phyloP scores from a whole-genome alignment of 306 rosid genomes.

The Glycyrrhiza uralensis region DNA sequence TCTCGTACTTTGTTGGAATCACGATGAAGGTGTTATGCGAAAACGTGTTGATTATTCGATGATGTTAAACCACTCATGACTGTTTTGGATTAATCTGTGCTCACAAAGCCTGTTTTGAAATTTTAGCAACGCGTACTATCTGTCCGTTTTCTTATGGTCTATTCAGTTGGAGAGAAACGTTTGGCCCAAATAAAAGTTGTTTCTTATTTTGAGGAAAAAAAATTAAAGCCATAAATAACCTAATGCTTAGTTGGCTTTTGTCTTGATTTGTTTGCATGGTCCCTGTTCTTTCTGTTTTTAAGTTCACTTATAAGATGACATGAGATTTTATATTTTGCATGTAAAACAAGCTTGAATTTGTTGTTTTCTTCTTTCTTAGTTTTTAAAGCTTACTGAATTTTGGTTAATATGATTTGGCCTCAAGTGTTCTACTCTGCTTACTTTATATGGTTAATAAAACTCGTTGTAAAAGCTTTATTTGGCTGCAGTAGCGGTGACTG shows the following conservation, averaged over 20 bases:
- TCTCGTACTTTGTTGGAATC: conserved; percentile 1
- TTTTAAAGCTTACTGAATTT: not conserved
- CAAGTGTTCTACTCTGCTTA: not conserved
- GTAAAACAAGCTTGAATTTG: conserved; percentile 8
- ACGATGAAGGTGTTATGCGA: not conserved
- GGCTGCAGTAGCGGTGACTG: not conserved
- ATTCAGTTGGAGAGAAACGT: conserved; percentile 7
- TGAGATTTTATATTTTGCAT: not conserved
- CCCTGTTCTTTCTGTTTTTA: not conserved
- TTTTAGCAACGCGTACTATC: not conserved
- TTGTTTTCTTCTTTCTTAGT: conserved; percentile 3
- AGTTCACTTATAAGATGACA: not conserved
- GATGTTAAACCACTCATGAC: not conserved
- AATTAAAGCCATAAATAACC: not conserved
- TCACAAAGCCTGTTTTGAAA: conserved; percentile 12
- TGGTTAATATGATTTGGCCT: not conserved
- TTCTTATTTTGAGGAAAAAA: not conserved
- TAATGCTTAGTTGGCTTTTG: conserved; percentile 4
- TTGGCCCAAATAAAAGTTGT: not conserved
- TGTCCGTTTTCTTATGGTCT: not conserved
- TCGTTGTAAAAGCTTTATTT: not conserved
- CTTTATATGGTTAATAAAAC: not conserved
- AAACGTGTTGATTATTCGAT: conserved; percentile 13
- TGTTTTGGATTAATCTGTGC: conserved; percentile 21
- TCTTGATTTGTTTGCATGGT: conserved; percentile 18